These are phyloP conservation scores for Stagonosporopsis rhizophila DNA, from an alignment of 2,329 filamentous ascomycete species.

Conservation along the genomic window DNA sequence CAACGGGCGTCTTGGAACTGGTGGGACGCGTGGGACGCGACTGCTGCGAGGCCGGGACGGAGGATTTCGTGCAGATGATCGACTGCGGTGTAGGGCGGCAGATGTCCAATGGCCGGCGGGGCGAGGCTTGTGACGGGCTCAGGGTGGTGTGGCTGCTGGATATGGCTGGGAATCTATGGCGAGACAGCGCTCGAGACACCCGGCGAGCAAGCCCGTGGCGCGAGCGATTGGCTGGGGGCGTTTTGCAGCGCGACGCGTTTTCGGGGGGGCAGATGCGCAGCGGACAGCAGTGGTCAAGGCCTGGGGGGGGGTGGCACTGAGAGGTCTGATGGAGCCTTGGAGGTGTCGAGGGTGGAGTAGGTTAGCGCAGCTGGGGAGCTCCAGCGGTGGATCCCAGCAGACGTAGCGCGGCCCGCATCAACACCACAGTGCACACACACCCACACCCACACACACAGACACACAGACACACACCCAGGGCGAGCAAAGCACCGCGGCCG, in stretches of 20 bases:
- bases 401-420: background rate
- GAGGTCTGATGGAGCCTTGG: conserved; percentile 9
- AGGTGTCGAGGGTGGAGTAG: conserved; percentile 17
- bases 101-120: conserved; percentile 46
- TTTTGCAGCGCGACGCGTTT: conserved; percentile 13
- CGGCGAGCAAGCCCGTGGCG: conserved; percentile 29
- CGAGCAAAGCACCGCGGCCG: too few species aligned
- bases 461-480: background rate
- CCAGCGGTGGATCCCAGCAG: conserved; percentile 4
- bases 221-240: conserved; percentile 38
- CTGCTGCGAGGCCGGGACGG: conserved; percentile 45
- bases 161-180: conserved; percentile 8
- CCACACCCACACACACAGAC: too few species aligned
- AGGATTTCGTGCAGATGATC: conserved; percentile 63
- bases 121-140: conserved; percentile 48
- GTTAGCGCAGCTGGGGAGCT: conserved; percentile 11
- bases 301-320: background rate
- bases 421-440: conserved; percentile 1
- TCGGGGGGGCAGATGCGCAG: background rate
- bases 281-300: background rate
- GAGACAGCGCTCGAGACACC: conserved; percentile 12
- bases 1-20: conserved; percentile 22
- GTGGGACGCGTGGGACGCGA: conserved; percentile 22
- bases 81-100: conserved; percentile 36
- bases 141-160: conserved; percentile 18